Conservation (phyloP, 1,284 basidiomycete genomes). For the Rhizopogon parksii region DNA sequence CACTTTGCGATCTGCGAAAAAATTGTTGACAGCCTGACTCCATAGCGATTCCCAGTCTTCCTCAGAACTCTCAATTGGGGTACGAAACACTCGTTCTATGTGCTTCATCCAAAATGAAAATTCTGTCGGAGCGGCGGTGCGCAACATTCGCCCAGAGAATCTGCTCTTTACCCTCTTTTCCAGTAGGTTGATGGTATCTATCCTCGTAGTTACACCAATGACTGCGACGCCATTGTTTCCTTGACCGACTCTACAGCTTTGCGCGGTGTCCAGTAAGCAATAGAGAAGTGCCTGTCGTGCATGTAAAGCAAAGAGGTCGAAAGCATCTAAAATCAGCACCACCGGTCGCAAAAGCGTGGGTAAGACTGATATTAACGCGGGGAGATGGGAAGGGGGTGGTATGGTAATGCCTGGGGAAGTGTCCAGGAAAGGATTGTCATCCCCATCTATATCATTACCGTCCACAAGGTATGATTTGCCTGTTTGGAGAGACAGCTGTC, state of each 20-base stretch:
- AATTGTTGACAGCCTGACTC: conserved; percentile 51
- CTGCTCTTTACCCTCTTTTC: conserved; percentile 95
- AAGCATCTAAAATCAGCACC: conserved; percentile 80
- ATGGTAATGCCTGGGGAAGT: conserved; percentile 30
- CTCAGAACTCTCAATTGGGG: conserved; percentile 22
- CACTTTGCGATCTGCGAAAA: conserved; percentile 43
- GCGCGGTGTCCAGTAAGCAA: conserved; percentile 80
- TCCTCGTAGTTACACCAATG: conserved; percentile 74
- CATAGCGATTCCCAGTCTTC: conserved; percentile 53
- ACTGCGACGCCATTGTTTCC: conserved; percentile 70
- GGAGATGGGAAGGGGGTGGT: conserved; percentile 71
- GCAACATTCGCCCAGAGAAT: conserved; percentile 85
- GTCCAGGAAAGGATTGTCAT: conserved; percentile 36
- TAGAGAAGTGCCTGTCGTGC: conserved; percentile 84
- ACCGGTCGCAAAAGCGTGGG: conserved; percentile 74
- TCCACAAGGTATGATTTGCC: conserved; percentile 47
- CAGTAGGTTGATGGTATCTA: conserved; percentile 82
- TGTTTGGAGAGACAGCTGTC: conserved; percentile 70
- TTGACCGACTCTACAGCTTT: conserved; percentile 53
- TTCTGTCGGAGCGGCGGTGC: conserved; percentile 56
- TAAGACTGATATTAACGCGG: conserved; percentile 72
- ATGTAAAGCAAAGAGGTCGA: conserved; percentile 87
- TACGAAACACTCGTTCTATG: conserved; percentile 37
- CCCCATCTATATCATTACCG: conserved; percentile 30
- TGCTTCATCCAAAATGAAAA: conserved; percentile 48